Evolutionary conservation across 2,329 filamentous ascomycete species (phyloP).

Genomic region (Chaetoscypha palmicola): DNA sequence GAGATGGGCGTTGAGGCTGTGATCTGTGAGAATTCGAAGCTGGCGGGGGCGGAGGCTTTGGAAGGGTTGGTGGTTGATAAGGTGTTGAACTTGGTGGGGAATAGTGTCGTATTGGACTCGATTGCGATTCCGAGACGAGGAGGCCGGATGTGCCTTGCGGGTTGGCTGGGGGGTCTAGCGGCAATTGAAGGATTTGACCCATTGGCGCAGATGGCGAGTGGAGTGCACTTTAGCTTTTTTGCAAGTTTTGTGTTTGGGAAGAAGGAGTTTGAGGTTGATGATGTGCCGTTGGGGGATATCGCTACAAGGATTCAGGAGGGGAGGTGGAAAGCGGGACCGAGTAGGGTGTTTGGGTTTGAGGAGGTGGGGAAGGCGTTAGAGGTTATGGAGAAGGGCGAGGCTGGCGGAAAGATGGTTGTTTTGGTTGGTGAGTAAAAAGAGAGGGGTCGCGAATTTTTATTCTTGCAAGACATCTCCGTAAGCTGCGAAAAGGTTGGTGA

Average conservation of each 20-base stretch:
- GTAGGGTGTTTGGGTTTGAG: constrained; percentile 35
- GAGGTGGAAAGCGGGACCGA: constrained; percentile 12
- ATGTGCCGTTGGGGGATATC: constrained; percentile 15
- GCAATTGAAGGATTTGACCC: constrained; percentile 14
- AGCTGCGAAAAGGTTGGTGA: too few species aligned
- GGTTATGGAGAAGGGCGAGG: constrained; percentile 37
- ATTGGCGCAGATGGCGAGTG: constrained; percentile 12
- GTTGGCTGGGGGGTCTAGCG: constrained; percentile 19
- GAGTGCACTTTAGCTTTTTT: constrained; percentile 18
- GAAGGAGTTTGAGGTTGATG: constrained; percentile 11
- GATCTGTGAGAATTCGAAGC: constrained; percentile 5
- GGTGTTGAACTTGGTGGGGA: constrained; percentile 14
- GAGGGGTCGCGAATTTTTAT: too few species aligned
- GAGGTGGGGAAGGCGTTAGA: constrained; percentile 39
- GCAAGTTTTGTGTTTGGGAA: constrained; percentile 11
- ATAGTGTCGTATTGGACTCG: constrained; percentile 15
- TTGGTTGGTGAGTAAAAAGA: too few species aligned
- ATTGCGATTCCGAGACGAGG: constrained; percentile 12
- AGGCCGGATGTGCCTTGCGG: constrained; percentile 15
- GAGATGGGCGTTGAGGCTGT: constrained; percentile 14
- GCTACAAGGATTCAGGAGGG: constrained; percentile 9
- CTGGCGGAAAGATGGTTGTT: too few species aligned
- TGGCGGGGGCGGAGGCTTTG: constrained; percentile 5
- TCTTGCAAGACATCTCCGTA: too few species aligned
- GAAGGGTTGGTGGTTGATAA: constrained; percentile 8